These are phyloP conservation scores for Eucalyptus lansdowneana DNA, from an alignment of 345 rosid species.

Conservation along the genomic window DNA sequence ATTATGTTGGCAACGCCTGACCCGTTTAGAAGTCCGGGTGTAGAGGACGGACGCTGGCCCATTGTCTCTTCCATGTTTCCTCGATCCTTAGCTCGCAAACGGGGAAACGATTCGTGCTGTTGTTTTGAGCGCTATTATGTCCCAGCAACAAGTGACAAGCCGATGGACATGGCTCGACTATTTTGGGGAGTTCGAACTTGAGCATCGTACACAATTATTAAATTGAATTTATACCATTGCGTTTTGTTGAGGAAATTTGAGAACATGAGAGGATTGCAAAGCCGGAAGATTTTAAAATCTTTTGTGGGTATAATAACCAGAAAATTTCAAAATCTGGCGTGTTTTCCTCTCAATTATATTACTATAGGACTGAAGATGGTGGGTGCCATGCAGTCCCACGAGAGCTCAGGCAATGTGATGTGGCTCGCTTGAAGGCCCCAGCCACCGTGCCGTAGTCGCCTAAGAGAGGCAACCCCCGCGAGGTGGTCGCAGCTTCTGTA, in stretches of 20 bases:
- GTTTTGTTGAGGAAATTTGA: not conserved
- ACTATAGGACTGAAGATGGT: not conserved
- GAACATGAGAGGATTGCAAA: not conserved
- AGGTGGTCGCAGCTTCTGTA: not conserved
- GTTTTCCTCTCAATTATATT: too few species aligned
- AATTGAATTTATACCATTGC: not conserved
- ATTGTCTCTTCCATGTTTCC: not conserved
- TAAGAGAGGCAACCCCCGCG: not conserved
- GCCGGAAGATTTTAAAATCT: not conserved
- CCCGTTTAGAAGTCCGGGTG: not conserved
- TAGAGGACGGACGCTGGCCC: not conserved
- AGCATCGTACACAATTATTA: not conserved
- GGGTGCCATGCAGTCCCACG: not conserved
- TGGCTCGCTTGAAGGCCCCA: not conserved
- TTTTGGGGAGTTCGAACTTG: not conserved
- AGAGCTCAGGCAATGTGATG: not conserved
- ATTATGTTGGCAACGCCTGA: not conserved
- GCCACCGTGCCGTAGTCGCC: not conserved
- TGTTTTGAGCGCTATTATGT: not conserved
- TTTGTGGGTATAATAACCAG: too few species aligned
- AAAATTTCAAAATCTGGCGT: too few species aligned
- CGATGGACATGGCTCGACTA: not conserved
- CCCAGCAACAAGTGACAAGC: not conserved
- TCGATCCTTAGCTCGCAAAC: not conserved
- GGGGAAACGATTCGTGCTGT: not conserved